Base-by-base conservation (phyloP, 352 stramenopile species). In the Phytophthora europaea region DNA sequence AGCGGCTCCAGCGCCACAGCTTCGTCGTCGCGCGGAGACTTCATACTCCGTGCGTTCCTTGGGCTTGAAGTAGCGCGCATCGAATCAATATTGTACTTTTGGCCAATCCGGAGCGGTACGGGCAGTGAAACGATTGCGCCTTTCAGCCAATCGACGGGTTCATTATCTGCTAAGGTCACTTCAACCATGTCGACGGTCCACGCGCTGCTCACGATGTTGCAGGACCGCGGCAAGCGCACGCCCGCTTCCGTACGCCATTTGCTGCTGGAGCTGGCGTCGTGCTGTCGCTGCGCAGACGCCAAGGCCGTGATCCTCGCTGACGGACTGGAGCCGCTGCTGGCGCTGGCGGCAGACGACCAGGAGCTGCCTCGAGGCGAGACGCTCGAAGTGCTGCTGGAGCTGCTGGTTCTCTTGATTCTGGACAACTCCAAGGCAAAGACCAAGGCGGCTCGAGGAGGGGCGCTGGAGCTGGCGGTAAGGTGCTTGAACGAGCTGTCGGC, bases 151-250 rank as follows among this genome's bases (percentile, higher is more conserved):
- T 43, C 12, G 13, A 43, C 12, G 13, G 36, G 16, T 43, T 43
- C 4, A 43, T 43, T 43, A 5, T 6, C 10, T 16, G 34, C 34
- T 10, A 38, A 13, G 45, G 13, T 4, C 59, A 67, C 71, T 78
- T 78, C 71, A 78, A 78, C 59, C 15, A 90, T 89, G 84, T 78
- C 82, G 58, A 84, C 74, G 8, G 77, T 82, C 13, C 73, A 82
- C 28, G 76, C 70, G 67, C 72, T 90, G 56, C 74, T 92, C 28
- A 51, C 68, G 28, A 73, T 55, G 51, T 65, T 92, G 43, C 76
- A 88, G 60, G 81, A 85, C 50, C 61, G 16, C 36, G 36, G 16
- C 45, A 63, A 73, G 47, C 67, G 65, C 52, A 55, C 71, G 26
- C 40, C 55, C 1, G 57, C 74, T 47, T 70, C 63, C 10, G 70